Conservation (phyloP, 352 stramenopile species). For the Blastocystis sp. region DNA sequence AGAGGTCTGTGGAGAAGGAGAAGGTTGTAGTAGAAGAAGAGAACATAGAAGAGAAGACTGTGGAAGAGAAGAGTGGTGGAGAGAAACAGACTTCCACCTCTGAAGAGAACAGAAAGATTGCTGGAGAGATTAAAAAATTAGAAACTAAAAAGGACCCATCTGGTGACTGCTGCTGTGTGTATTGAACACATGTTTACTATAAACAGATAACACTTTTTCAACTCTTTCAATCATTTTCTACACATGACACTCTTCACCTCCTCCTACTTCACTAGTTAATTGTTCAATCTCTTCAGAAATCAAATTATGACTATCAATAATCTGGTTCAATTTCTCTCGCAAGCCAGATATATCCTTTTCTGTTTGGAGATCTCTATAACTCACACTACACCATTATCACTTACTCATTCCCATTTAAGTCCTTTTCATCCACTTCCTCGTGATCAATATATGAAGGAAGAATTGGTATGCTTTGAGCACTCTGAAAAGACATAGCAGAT, state of each 20-base stretch:
- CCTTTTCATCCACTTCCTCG: not conserved
- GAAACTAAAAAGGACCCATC: not conserved
- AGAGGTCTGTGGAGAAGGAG: not conserved
- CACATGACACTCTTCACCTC: not conserved
- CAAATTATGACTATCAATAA: slow-evolving; percentile 56
- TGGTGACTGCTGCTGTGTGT: slow-evolving; percentile 17
- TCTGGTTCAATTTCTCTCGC: slow-evolving; percentile 49
- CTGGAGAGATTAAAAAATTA: not conserved
- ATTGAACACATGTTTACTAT: not conserved
- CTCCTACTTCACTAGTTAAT: slow-evolving; percentile 5
- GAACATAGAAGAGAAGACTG: not conserved
- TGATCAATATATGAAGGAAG: not conserved
- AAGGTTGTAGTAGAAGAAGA: not conserved
- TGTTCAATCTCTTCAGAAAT: slow-evolving; percentile 37
- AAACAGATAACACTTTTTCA: slow-evolving; percentile 53
- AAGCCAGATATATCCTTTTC: not conserved
- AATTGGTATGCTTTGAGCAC: no score
- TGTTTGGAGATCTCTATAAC: not conserved
- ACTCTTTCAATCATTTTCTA: slow-evolving; percentile 40
- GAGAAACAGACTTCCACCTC: not conserved
- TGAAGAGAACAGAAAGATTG: not conserved
- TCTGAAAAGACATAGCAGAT: no score
- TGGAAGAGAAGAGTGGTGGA: not conserved
- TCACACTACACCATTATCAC: not conserved
- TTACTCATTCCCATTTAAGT: not conserved